Evolutionary conservation across 2,329 filamentous ascomycete species (phyloP).

Genomic region (Chrysoporthe austroafricana): DNA sequence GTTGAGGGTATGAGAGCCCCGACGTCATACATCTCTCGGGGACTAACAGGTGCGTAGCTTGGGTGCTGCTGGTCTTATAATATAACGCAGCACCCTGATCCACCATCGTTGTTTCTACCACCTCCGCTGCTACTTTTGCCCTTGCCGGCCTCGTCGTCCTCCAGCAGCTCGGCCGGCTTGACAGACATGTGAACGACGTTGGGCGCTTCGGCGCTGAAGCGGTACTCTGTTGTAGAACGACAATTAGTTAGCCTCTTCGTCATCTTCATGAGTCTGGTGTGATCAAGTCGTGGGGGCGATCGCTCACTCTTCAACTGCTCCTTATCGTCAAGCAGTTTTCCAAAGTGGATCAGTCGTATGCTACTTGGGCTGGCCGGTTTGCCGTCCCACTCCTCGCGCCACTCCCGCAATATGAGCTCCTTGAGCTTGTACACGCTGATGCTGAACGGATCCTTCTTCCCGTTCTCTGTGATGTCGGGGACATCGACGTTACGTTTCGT

Average conservation of each 20-base stretch:
- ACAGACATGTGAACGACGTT: slow-evolving; percentile 97
- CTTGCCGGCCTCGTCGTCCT: slow-evolving; percentile 74
- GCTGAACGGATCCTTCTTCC: slow-evolving; percentile 76
- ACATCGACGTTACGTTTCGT: slow-evolving; percentile 78
- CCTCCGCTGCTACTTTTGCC: slow-evolving; percentile 56
- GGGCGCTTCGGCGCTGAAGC: slow-evolving; percentile 71
- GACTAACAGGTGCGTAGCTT: neutral
- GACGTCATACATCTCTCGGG: neutral
- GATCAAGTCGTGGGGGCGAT: neutral
- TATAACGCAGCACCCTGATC: slow-evolving; percentile 55
- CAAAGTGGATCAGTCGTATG: slow-evolving; percentile 90
- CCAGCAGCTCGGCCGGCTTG: slow-evolving; percentile 83
- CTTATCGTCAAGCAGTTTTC: slow-evolving; percentile 89
- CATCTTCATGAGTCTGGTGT: neutral
- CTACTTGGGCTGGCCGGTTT: slow-evolving; percentile 84
- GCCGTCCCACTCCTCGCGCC: slow-evolving; percentile 89
- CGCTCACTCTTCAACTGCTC: slow-evolving; percentile 77
- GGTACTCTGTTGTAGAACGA: slow-evolving; percentile 64
- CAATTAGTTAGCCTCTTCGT: slow-evolving; percentile 9
- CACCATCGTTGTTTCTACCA: slow-evolving; percentile 46
- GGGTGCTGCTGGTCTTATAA: slow-evolving; percentile 41
- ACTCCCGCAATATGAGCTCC: slow-evolving; percentile 90
- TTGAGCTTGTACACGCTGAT: slow-evolving; percentile 95
- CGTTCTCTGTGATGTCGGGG: slow-evolving; percentile 63
- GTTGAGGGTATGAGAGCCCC: too few relatives aligned